A percentile compares a stretch with the other conserved stretches of the same genome.
These are phyloP conservation scores for Fusarium begoniae DNA, from an alignment of 2,329 filamentous ascomycete genomes.

Conservation along the genomic window DNA sequence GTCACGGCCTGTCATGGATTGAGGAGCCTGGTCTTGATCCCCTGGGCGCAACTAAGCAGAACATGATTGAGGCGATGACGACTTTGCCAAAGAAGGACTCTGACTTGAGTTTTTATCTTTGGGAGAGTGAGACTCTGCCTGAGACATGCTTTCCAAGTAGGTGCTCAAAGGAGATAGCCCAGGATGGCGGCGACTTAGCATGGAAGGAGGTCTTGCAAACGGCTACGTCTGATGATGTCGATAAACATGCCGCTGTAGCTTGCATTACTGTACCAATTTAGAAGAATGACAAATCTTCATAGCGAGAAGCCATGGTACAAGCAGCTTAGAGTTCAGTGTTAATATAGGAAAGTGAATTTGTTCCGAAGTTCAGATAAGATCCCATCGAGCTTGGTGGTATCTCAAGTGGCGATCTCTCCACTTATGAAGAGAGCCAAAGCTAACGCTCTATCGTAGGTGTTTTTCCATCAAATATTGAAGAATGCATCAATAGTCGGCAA, in stretches of 20 bases:
- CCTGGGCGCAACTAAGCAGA: background rate
- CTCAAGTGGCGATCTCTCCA: too few species aligned
- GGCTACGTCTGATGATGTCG: accelerated
- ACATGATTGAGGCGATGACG: background rate
- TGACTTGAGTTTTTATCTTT: background rate
- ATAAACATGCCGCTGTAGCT: accelerated
- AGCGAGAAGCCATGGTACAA: accelerated
- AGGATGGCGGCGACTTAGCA: accelerated
- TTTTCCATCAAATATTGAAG: accelerated
- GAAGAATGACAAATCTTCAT: accelerated
- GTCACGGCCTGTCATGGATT: background rate
- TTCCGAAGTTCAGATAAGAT: too few species aligned
- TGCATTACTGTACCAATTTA: background rate
- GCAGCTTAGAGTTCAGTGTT: accelerated
- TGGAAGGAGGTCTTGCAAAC: background rate
- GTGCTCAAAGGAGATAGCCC: accelerated
- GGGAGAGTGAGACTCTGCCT: background rate
- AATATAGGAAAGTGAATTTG: accelerated
- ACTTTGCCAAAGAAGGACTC: background rate
- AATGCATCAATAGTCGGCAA: accelerated
- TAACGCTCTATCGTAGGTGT: accelerated
- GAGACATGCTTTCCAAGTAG: accelerated
- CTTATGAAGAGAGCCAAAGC: too few species aligned
- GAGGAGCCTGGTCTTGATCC: background rate
- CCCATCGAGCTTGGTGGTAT: accelerated